Conservation (phyloP, 2,329 filamentous ascomycete genomes). For the Colletotrichum sp. region DNA sequence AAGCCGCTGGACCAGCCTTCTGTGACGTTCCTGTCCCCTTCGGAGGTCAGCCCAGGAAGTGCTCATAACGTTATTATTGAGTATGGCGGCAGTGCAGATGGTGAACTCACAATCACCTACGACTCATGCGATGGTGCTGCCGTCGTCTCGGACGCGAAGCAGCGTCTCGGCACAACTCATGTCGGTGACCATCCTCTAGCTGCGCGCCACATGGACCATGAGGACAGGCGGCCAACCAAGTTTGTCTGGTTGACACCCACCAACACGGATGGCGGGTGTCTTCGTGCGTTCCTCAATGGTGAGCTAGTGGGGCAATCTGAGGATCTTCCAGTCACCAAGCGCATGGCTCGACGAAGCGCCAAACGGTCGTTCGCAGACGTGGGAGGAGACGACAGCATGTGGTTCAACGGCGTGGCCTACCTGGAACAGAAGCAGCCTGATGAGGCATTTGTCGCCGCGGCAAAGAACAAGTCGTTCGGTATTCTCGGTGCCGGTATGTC, state of each 20-base stretch:
- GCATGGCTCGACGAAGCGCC: constrained; percentile 1
- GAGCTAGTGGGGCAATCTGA: constrained; percentile 24
- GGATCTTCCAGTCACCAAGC: constrained; percentile 12
- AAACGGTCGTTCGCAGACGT: constrained; percentile 17
- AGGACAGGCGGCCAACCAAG: constrained; percentile 16
- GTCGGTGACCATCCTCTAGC: constrained; percentile 25
- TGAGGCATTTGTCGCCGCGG: constrained; percentile 22
- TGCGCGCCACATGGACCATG: constrained; percentile 21
- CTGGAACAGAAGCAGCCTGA: constrained; percentile 28
- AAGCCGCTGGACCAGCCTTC: background rate
- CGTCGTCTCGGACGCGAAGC: background rate
- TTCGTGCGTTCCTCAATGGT: constrained; percentile 25
- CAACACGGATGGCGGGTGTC: constrained; percentile 13
- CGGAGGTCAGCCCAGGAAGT: constrained; percentile 11
- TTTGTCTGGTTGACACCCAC: constrained; percentile 26
- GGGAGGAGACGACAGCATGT: constrained; percentile 19
- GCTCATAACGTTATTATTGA: constrained; percentile 25
- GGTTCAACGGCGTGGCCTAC: constrained; percentile 30
- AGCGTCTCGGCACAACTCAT: constrained; percentile 25
- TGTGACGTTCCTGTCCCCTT: background rate
- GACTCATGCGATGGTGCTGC: constrained; percentile 22
- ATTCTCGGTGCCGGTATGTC: constrained; percentile 45
- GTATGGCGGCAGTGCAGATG: constrained; percentile 23
- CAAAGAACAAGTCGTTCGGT: constrained; percentile 28
- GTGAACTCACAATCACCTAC: constrained; percentile 22